Evolutionary conservation across 768 basidiomycete species (phyloP).

Genomic region (Hysterangium stoloniferum): DNA sequence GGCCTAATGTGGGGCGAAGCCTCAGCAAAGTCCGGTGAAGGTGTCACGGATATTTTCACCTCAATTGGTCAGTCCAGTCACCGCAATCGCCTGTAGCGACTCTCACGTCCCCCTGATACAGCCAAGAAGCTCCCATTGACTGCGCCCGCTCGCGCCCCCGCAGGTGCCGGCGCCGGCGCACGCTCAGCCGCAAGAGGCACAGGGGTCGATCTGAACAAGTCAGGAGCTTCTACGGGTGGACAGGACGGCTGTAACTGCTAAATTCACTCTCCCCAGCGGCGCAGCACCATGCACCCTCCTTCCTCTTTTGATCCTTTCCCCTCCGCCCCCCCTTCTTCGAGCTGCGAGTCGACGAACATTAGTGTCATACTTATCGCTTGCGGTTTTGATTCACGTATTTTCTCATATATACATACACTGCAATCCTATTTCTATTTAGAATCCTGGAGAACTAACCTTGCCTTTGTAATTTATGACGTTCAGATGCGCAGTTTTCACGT

Average conservation of each 20-base stretch:
- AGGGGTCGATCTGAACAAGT: slow-evolving; percentile 79
- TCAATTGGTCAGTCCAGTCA: slow-evolving; percentile 58
- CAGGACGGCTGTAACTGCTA: slow-evolving; percentile 72
- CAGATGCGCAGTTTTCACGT: too few species aligned
- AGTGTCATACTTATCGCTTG: too few species aligned
- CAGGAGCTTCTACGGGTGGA: slow-evolving; percentile 38
- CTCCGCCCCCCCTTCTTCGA: slow-evolving; percentile 13
- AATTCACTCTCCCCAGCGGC: neutral
- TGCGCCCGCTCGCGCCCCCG: slow-evolving; percentile 51
- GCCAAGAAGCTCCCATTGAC: slow-evolving; percentile 87
- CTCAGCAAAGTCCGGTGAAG: slow-evolving; percentile 83
- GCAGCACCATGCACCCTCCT: neutral
- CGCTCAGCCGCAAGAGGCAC: slow-evolving; percentile 36
- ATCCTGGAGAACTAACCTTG: too few species aligned
- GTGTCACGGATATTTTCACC: slow-evolving; percentile 79
- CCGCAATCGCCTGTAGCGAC: slow-evolving; percentile 5
- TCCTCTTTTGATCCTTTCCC: neutral
- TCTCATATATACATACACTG: too few species aligned
- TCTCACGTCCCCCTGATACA: slow-evolving; percentile 25
- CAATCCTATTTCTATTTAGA: too few species aligned
- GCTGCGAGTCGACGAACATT: too few species aligned
- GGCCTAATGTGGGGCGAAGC: slow-evolving; percentile 91
- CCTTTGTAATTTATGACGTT: too few species aligned
- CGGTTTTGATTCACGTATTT: slow-evolving; percentile 2
- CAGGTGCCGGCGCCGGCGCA: slow-evolving; percentile 42